Evolutionary conservation across 163 green algal genomes (phyloP).

Genomic region (Picocystis sp.): DNA sequence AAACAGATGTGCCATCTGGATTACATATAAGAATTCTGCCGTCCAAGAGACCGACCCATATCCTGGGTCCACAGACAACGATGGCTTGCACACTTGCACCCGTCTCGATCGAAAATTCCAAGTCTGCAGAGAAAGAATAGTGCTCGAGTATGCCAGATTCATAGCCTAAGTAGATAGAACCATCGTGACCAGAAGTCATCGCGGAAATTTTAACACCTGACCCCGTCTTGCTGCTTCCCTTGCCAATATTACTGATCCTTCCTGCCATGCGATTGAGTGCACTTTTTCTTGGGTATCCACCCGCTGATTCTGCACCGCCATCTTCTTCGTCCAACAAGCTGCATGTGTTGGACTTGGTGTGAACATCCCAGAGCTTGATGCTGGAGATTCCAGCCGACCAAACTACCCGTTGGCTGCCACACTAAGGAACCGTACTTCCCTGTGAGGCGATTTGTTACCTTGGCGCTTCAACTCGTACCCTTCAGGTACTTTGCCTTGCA

Average conservation of each 20-base stretch:
- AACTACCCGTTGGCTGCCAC: constrained; percentile 33
- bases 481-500: background rate
- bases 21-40: constrained; percentile 25
- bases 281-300: too few relatives aligned
- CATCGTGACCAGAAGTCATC: too few relatives aligned
- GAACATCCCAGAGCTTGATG: constrained; percentile 45
- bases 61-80: constrained; percentile 14
- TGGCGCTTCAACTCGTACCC: constrained; percentile 20
- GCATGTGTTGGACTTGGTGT: constrained; percentile 7
- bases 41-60: constrained; percentile 37
- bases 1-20: background rate
- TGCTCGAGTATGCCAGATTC: constrained; percentile 31
- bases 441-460: constrained; percentile 25
- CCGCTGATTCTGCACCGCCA: too few relatives aligned
- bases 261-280: too few relatives aligned
- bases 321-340: too few relatives aligned
- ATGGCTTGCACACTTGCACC: background rate
- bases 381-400: constrained; percentile 35
- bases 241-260: too few relatives aligned
- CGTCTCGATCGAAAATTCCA: too few relatives aligned
- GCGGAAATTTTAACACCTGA: too few relatives aligned
- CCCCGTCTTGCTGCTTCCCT: too few relatives aligned
- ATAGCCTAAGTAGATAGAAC: constrained; percentile 12
- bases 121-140: constrained; percentile 13
- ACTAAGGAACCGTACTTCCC: constrained; percentile 19